Percentiles rank a stretch among this genome's conserved stretches.
phyloP scores from a whole-genome alignment of 202 grass and related monocot species.

The Zizania palustris region DNA sequence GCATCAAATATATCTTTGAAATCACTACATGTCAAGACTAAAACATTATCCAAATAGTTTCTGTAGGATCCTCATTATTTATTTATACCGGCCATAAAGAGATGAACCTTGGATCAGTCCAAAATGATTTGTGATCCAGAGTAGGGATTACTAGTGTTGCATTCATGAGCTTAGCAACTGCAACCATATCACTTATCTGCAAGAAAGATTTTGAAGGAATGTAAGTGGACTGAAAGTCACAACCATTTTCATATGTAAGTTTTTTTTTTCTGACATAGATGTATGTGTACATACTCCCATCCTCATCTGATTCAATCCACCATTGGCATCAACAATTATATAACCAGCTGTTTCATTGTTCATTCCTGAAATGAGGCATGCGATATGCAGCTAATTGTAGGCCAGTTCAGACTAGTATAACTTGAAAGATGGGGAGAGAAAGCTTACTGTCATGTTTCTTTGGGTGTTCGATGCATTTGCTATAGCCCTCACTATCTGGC shows the following conservation, averaged over 20 bases:
- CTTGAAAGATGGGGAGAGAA: not conserved
- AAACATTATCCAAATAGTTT: constrained; percentile 34
- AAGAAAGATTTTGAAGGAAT: constrained; percentile 28
- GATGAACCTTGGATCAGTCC: constrained; percentile 84
- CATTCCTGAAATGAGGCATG: constrained; percentile 51
- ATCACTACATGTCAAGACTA: constrained; percentile 51
- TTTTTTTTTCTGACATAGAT: not conserved
- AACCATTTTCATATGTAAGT: constrained; percentile 31
- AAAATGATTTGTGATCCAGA: constrained; percentile 90
- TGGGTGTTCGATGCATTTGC: constrained; percentile 65
- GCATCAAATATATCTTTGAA: constrained; percentile 95
- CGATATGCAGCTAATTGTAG: not conserved
- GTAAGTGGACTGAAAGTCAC: constrained; percentile 37
- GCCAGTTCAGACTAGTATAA: constrained; percentile 8
- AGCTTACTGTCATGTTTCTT: constrained; percentile 61
- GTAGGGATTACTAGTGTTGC: constrained; percentile 87
- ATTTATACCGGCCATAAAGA: constrained; percentile 29
- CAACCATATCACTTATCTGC: constrained; percentile 98
- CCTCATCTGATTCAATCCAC: constrained; percentile 96
- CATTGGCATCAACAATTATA: constrained; percentile 77
- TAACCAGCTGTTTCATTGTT: constrained; percentile 60
- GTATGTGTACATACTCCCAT: constrained; percentile 65
- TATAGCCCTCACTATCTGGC: constrained; percentile 49
- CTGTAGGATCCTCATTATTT: constrained; percentile 24
- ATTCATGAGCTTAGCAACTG: constrained; percentile 86